Evolutionary conservation across 306 rosid genomes (phyloP).

Genomic region (Begonia masoniana): DNA sequence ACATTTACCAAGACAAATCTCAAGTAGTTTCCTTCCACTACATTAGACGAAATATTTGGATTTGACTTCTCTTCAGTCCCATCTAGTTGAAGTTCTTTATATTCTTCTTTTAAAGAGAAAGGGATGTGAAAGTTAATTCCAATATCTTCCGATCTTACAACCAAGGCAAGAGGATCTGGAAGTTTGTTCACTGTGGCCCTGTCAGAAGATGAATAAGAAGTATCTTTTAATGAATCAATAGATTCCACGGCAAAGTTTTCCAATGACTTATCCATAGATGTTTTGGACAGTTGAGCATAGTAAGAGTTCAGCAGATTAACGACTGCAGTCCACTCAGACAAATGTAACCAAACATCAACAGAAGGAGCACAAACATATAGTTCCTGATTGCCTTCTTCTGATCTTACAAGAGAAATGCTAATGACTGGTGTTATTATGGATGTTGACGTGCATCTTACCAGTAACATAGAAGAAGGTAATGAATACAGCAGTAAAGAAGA

Average conservation of each 20-base stretch:
- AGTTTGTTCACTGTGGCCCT: constrained; percentile 19
- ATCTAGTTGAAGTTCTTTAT: constrained; percentile 22
- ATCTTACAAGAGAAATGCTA: constrained; percentile 36
- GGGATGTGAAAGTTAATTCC: constrained; percentile 55
- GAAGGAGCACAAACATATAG: constrained; percentile 49
- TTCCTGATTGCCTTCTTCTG: constrained; percentile 30
- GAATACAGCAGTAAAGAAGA: constrained; percentile 41
- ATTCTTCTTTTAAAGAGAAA: constrained; percentile 27
- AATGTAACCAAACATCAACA: constrained; percentile 63
- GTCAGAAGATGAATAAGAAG: constrained; percentile 19
- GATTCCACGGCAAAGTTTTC: background rate
- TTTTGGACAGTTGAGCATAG: constrained; percentile 20
- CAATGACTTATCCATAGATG: constrained; percentile 11
- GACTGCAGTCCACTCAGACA: constrained; percentile 53
- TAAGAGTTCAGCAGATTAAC: constrained; percentile 31
- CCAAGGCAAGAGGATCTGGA: constrained; percentile 22
- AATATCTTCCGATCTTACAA: constrained; percentile 31
- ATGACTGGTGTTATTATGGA: constrained; percentile 30
- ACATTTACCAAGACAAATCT: constrained; percentile 33
- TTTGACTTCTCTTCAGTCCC: constrained; percentile 17
- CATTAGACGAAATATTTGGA: constrained; percentile 24
- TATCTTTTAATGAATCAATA: constrained; percentile 11
- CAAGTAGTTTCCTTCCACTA: constrained; percentile 25
- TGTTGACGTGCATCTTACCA: constrained; percentile 44
- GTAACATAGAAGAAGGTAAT: constrained; percentile 22